These are phyloP conservation scores for Verbena officinalis DNA, from an alignment of 257 asterid species.

Conservation along the genomic window DNA sequence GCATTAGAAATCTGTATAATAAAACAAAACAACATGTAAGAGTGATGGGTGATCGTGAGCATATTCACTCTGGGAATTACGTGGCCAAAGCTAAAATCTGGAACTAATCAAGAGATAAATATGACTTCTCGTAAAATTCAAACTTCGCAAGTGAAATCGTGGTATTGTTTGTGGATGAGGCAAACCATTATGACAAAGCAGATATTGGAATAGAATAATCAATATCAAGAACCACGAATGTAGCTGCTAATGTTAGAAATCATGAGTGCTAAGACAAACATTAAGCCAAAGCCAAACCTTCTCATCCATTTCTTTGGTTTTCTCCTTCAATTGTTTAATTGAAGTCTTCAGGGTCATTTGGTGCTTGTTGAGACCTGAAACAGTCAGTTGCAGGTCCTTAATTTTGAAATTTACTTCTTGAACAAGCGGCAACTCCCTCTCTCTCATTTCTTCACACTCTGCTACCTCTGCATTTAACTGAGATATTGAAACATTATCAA, in stretches of 20 bases:
- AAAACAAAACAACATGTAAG: constrained; percentile 28
- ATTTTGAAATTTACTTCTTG: constrained; percentile 63
- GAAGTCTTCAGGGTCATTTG: constrained; percentile 68
- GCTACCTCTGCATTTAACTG: constrained; percentile 70
- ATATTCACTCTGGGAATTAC: constrained; percentile 19
- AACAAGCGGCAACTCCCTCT: constrained; percentile 67
- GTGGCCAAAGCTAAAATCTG: constrained; percentile 1
- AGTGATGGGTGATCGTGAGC: neutral
- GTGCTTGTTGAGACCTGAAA: constrained; percentile 73
- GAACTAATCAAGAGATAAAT: constrained; percentile 5
- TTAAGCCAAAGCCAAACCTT: constrained; percentile 52
- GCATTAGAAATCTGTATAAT: constrained; percentile 69
- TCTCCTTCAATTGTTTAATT: constrained; percentile 67
- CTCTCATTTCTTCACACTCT: constrained; percentile 55
- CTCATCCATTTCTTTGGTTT: constrained; percentile 75
- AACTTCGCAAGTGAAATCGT: neutral
- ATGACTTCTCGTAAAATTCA: constrained; percentile 1
- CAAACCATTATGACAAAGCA: neutral
- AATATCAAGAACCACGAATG: constrained; percentile 17
- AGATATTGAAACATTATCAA: constrained; percentile 18
- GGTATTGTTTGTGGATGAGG: neutral
- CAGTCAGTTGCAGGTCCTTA: constrained; percentile 63
- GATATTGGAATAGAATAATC: neutral
- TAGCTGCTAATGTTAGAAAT: neutral
- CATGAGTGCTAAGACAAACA: constrained; percentile 19